phyloP scores from a whole-genome alignment of 345 rosid genomes.

The Rhizophora apiculata region DNA sequence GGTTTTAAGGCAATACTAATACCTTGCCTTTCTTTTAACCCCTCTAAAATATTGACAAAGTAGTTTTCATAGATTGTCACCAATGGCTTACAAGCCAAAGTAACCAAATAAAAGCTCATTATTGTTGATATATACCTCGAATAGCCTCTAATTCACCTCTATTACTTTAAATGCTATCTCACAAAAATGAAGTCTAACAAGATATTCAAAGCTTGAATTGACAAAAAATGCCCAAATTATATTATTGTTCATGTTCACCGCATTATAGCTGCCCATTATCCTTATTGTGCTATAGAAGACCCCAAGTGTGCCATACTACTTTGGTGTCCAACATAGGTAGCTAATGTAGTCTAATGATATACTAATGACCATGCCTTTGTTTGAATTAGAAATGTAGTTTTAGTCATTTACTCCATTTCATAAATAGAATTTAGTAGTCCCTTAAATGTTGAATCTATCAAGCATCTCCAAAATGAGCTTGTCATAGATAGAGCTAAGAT shows the following conservation, averaged over 20 bases:
- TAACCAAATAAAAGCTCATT: background rate
- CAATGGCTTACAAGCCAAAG: background rate
- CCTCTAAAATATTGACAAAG: background rate
- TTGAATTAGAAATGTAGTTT: background rate
- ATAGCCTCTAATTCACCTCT: background rate
- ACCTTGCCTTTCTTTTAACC: background rate
- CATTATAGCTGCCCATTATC: conserved; percentile 4
- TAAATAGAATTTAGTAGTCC: rapidly evolving
- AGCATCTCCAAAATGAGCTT: no score
- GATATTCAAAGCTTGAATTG: conserved; percentile 13
- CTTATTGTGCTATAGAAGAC: background rate
- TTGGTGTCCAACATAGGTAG: background rate
- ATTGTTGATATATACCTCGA: background rate
- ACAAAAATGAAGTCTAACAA: conserved; percentile 23
- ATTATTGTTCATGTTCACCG: conserved; percentile 6
- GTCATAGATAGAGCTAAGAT: no score
- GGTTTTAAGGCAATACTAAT: conserved; percentile 11
- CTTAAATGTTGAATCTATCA: no score
- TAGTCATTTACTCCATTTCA: background rate
- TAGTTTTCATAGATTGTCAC: conserved; percentile 10
- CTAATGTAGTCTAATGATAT: background rate
- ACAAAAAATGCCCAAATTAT: conserved; percentile 12
- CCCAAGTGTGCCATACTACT: background rate
- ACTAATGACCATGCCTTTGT: background rate
- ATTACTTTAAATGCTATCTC: conserved; percentile 1